Conservation (phyloP, 345 rosid species). For the Aquilaria malaccensis region DNA sequence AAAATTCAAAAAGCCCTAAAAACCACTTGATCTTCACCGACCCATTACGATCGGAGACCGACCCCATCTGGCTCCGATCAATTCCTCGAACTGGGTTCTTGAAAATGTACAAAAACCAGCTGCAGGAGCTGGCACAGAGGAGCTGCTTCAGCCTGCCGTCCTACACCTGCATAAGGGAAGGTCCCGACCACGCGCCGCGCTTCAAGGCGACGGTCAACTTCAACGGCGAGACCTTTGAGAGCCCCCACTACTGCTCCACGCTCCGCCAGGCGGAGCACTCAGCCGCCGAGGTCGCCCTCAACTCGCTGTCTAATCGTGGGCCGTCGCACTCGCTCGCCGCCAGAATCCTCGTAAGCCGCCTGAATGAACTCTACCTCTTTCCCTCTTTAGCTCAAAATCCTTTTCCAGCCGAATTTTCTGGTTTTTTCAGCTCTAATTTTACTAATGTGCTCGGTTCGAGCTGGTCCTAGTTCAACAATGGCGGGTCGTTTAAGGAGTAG, state of each 20-base stretch:
- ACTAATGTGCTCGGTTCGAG: neutral
- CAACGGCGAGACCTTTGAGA: slow-evolving; percentile 95
- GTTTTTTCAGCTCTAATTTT: neutral
- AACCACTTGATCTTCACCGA: slow-evolving; percentile 16
- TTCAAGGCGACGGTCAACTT: slow-evolving; percentile 98
- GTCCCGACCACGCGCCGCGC: slow-evolving; percentile 99
- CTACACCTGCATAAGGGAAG: slow-evolving; percentile 90
- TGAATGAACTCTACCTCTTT: too few species aligned
- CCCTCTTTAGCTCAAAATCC: neutral
- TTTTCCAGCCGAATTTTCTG: neutral
- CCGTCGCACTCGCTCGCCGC: slow-evolving; percentile 98
- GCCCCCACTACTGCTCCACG: slow-evolving; percentile 90
- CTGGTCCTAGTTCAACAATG: too few species aligned
- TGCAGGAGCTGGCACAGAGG: slow-evolving; percentile 99
- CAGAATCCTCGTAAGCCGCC: slow-evolving; percentile 68
- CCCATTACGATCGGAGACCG: slow-evolving; percentile 17
- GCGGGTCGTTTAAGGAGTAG: too few species aligned
- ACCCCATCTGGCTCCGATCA: slow-evolving; percentile 19
- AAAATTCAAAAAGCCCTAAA: slow-evolving; percentile 30
- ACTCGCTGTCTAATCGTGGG: slow-evolving; percentile 88
- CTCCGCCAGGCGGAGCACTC: slow-evolving; percentile 99
- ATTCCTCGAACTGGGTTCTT: neutral
- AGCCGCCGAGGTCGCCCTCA: slow-evolving; percentile 97
- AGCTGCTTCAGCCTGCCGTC: slow-evolving; percentile 98
- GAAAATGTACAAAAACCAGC: slow-evolving; percentile 98